phyloP scores from a whole-genome alignment of 2,329 filamentous ascomycete species.

The Neofusicoccum cordaticola region DNA sequence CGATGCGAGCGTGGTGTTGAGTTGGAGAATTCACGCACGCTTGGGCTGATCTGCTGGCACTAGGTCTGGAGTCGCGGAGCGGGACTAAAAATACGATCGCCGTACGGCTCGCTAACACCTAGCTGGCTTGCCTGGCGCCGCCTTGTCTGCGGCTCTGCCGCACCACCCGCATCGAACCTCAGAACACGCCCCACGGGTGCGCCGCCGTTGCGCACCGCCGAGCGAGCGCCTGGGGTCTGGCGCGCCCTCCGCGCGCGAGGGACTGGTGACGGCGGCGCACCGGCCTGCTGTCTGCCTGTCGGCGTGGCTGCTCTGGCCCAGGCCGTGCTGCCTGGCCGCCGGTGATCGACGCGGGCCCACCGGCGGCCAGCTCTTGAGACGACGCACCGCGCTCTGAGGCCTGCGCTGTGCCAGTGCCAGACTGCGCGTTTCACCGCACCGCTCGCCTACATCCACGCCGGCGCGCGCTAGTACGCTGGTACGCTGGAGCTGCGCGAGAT shows the following conservation, averaged over 20 bases:
- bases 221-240: neutral
- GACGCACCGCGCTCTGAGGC: neutral
- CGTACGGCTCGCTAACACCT: neutral
- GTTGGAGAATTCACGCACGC: conserved; percentile 7
- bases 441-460: conserved; percentile 1
- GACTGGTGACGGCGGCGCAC: neutral
- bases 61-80: conserved; percentile 11
- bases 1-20: conserved; percentile 12
- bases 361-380: neutral
- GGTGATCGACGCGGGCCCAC: conserved; percentile 1
- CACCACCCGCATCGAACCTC: neutral
- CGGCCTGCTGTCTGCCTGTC: neutral
- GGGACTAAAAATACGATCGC: conserved; percentile 8
- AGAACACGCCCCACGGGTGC: too few relatives aligned
- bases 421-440: conserved; percentile 6
- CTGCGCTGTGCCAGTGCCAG: neutral
- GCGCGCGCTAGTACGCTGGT: too few relatives aligned
- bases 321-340: neutral
- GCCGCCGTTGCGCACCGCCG: too few relatives aligned
- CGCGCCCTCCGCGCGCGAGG: neutral
- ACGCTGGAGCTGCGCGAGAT: neutral
- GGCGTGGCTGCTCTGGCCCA: too few relatives aligned
- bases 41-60: conserved; percentile 11
- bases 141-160: conserved; percentile 6
- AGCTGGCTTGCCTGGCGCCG: neutral